A percentile compares a stretch with the other conserved stretches of the same genome.
Evolutionary conservation across 352 stramenopile genomes (phyloP).

Genomic region (Globisporangium yorkense): DNA sequence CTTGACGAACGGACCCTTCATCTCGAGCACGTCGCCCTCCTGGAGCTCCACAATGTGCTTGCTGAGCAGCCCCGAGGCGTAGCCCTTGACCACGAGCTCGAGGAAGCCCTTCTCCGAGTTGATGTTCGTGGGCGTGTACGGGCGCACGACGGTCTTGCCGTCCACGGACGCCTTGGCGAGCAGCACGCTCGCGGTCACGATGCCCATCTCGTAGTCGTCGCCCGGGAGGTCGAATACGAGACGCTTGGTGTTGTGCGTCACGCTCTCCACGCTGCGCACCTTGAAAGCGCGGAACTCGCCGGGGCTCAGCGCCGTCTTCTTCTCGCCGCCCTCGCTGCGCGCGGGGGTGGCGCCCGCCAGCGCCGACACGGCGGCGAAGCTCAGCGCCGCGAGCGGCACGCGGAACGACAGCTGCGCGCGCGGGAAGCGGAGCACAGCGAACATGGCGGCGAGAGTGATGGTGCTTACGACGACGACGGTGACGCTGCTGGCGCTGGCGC

Average conservation of each 20-base stretch:
- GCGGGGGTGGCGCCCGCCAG: constrained; percentile 17
- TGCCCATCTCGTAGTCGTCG: constrained; percentile 56
- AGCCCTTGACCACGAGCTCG: constrained; percentile 89
- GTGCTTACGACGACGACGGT: neutral
- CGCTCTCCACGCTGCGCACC: constrained; percentile 58
- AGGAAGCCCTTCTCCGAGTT: constrained; percentile 82
- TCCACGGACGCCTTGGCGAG: constrained; percentile 64
- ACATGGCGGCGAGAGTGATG: constrained; percentile 1
- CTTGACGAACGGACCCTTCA: constrained; percentile 89
- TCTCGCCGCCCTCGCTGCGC: constrained; percentile 16
- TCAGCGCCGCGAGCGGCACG: constrained; percentile 26
- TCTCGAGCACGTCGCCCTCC: constrained; percentile 79
- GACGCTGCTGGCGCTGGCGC: neutral
- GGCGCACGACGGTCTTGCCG: constrained; percentile 71
- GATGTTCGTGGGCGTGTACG: constrained; percentile 87
- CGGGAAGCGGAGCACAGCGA: constrained; percentile 39
- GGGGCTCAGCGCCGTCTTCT: constrained; percentile 48
- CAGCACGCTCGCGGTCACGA: constrained; percentile 48
- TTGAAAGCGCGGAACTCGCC: constrained; percentile 69
- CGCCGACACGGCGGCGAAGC: constrained; percentile 33
- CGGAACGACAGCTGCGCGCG: constrained; percentile 28
- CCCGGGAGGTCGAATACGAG: constrained; percentile 62
- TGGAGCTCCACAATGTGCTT: constrained; percentile 85
- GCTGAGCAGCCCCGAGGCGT: constrained; percentile 78
- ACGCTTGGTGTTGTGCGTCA: constrained; percentile 80